These are phyloP conservation scores for Lepiota venenata DNA, from an alignment of 768 basidiomycete genomes.

Conservation along the genomic window DNA sequence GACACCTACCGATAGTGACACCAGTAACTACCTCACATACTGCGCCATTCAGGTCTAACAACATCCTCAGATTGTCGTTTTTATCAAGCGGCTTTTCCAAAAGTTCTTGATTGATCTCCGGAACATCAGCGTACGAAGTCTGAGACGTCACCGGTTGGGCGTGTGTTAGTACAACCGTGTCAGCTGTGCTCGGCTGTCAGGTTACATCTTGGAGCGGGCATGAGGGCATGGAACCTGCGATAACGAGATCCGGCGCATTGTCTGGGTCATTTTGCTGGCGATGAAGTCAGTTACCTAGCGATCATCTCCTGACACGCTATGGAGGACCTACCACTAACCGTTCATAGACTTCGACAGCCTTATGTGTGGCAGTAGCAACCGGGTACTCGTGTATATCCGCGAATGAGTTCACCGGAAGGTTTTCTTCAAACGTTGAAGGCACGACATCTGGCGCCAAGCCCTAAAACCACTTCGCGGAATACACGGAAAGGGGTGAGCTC, in stretches of 20 bases:
- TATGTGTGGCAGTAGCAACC: conserved; percentile 35
- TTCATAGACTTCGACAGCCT: conserved; percentile 35
- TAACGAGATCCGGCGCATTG: conserved; percentile 44
- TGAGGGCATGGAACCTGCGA: conserved; percentile 50
- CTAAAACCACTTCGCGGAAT: conserved; percentile 19
- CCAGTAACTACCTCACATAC: conserved; percentile 94
- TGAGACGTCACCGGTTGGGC: conserved; percentile 58
- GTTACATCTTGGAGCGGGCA: background rate
- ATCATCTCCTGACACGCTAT: background rate
- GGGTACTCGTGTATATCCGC: conserved; percentile 47
- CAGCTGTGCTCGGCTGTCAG: conserved; percentile 48
- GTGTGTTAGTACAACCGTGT: conserved; percentile 92
- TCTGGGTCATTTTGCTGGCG: conserved; percentile 47
- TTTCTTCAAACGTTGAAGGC: conserved; percentile 66
- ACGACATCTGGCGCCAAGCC: conserved; percentile 40
- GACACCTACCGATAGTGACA: conserved; percentile 65
- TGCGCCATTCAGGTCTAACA: conserved; percentile 81
- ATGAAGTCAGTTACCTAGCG: conserved; percentile 56
- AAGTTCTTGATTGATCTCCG: conserved; percentile 60
- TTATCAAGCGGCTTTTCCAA: conserved; percentile 85
- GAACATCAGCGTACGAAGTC: conserved; percentile 49
- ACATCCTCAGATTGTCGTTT: conserved; percentile 82
- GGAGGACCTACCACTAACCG: conserved; percentile 26
- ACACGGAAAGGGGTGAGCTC: background rate
- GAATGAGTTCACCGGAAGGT: conserved; percentile 65